Evolutionary conservation across 1,284 basidiomycete species (phyloP).

Genomic region (Cutaneotrichosporon cutaneum): DNA sequence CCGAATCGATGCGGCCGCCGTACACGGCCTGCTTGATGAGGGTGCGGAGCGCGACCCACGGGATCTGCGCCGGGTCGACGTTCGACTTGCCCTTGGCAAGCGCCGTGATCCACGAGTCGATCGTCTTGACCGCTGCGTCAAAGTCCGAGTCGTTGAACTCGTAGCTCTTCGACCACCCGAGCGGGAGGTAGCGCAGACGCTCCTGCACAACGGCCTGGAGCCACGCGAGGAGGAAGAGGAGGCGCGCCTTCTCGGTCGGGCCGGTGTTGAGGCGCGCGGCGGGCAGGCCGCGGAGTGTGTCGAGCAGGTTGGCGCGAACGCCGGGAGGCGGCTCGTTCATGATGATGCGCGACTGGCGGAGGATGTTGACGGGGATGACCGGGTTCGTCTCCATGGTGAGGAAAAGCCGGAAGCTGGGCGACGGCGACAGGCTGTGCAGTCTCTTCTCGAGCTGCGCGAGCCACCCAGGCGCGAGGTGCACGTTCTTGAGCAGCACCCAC

Average conservation of each 20-base stretch:
- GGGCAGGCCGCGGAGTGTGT: conserved; percentile 78
- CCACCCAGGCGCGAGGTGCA: conserved; percentile 91
- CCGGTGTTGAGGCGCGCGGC: conserved; percentile 65
- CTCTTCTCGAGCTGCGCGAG: conserved; percentile 93
- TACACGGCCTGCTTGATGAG: conserved; percentile 93
- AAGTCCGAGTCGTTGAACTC: conserved; percentile 98
- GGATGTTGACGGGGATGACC: conserved; percentile 85
- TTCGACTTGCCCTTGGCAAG: conserved; percentile 84
- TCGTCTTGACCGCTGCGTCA: conserved; percentile 84
- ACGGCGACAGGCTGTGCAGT: conserved; percentile 83
- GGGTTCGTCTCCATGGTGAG: conserved; percentile 91
- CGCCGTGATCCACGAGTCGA: conserved; percentile 79
- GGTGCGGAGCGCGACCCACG: conserved; percentile 86
- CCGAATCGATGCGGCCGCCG: conserved; percentile 87
- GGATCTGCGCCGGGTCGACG: conserved; percentile 82
- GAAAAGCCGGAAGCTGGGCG: conserved; percentile 89
- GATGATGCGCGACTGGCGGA: conserved; percentile 87
- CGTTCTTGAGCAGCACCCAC: conserved; percentile 95
- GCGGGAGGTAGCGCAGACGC: conserved; percentile 86
- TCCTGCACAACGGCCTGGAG: conserved; percentile 97
- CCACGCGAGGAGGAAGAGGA: conserved; percentile 96
- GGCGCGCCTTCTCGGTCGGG: conserved; percentile 81
- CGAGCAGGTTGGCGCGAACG: conserved; percentile 88
- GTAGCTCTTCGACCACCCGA: conserved; percentile 93
- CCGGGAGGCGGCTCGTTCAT: conserved; percentile 98